Evolutionary conservation across 2,329 filamentous ascomycete species (phyloP), one percentile per base, ranked within the genome.

Genomic region (Curvularia sp.): DNA sequence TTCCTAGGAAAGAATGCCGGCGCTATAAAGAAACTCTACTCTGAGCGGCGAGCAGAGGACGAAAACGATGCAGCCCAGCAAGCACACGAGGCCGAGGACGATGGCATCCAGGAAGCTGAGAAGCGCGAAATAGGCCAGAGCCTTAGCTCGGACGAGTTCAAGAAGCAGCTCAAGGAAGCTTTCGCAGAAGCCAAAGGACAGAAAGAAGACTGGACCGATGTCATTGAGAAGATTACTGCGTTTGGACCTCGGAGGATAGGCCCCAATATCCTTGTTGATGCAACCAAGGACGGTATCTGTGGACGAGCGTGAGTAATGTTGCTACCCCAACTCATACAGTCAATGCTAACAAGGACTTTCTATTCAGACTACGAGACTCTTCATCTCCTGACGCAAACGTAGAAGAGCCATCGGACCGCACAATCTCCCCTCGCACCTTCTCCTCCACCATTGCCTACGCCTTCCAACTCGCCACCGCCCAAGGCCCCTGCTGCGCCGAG

Each of bases 401-500:
- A n/a, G 50, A 58, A 50, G 55, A 50, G 28, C 31, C 62, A 18
- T 61, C 64, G 15, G 66, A 71, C 15, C 49, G 63, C 47, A 51
- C 59, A 1, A 78, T 90, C 42, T 79, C 83, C 54, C 82, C 88
- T 4, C 83, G 83, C 49, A 89, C 95, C 70, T 88, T 98, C 65
- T 87, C 89, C 57, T 94, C 98, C 80, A 98, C 96, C 75, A 91
- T 98, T 63, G 84, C 87, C 8, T 93, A 99, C 75, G 93, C 92
- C 48, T 99, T 99, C 83, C 95, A 99, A 76, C 88, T 98, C 15
- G 90, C 92, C 39, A 96, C 89, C 0, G 86, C 88, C 22, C 92
- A 96, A 78, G 95, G 95, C 0, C 93, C 95, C 0, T 85, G 98
- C 50, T 98, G 95, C 78, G 86, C 92, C 69, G 95, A 99, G 75